These are phyloP conservation scores for Jaapia argillacea DNA, from an alignment of 768 basidiomycete species.

Conservation along the genomic window DNA sequence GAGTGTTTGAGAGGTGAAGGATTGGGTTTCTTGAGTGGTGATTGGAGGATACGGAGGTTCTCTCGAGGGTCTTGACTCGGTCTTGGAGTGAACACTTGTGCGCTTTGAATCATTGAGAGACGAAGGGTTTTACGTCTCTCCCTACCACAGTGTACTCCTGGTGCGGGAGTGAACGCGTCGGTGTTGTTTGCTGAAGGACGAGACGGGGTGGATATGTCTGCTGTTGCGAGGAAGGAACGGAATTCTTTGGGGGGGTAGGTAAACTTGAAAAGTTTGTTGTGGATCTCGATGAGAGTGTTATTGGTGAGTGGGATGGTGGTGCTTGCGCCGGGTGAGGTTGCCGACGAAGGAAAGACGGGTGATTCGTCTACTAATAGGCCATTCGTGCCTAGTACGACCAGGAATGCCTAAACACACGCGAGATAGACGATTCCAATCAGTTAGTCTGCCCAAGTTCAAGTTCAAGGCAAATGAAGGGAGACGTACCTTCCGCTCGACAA, in stretches of 20 bases:
- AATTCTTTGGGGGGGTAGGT: conserved; percentile 68
- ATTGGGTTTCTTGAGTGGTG: conserved; percentile 40
- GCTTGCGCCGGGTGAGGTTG: conserved; percentile 16
- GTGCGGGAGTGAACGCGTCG: too few relatives aligned
- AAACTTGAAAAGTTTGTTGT: conserved; percentile 62
- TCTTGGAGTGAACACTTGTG: conserved; percentile 62
- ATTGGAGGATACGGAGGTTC: conserved; percentile 55
- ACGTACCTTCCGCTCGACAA: conserved; percentile 52
- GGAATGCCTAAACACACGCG: conserved; percentile 71
- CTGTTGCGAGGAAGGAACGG: conserved; percentile 41
- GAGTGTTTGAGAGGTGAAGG: conserved; percentile 17
- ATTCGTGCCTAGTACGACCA: conserved; percentile 46
- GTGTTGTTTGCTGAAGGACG: too few relatives aligned
- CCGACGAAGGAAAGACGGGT: conserved; percentile 38
- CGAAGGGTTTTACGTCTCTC: conserved; percentile 35
- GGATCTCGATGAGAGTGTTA: conserved; percentile 57
- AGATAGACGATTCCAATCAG: neutral
- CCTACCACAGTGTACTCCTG: too few relatives aligned
- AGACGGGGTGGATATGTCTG: conserved; percentile 25
- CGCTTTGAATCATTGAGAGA: conserved; percentile 68
- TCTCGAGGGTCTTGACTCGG: conserved; percentile 49
- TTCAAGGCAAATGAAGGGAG: neutral
- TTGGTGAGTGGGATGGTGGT: conserved; percentile 57
- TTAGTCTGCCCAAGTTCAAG: neutral
- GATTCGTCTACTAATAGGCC: conserved; percentile 58